Conservation (phyloP, 257 asterid species). For the Nicotiana paniculata region DNA sequence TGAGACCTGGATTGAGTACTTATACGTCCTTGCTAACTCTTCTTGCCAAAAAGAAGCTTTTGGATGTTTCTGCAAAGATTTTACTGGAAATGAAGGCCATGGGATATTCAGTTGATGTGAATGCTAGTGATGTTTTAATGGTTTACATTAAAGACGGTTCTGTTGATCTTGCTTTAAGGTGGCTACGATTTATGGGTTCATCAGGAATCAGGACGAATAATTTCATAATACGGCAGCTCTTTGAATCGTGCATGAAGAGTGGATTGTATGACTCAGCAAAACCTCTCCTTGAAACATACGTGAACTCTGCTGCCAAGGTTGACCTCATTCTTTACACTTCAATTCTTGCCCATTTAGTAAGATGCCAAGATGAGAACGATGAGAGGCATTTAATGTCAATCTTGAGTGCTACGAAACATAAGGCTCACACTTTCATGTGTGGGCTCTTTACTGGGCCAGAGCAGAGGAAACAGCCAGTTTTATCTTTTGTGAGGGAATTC, state of each 20-base stretch:
- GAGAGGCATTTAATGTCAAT: slow-evolving; percentile 96
- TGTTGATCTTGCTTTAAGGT: slow-evolving; percentile 83
- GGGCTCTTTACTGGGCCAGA: slow-evolving; percentile 93
- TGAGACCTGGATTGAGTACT: slow-evolving; percentile 85
- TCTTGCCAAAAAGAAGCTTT: slow-evolving; percentile 85
- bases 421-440: slow-evolving; percentile 85
- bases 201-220: slow-evolving; percentile 86
- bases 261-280: slow-evolving; percentile 83
- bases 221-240: slow-evolving; percentile 88
- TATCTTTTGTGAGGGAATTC: slow-evolving; percentile 81
- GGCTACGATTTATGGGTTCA: slow-evolving; percentile 96
- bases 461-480: slow-evolving; percentile 79
- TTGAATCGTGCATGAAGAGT: slow-evolving; percentile 92
- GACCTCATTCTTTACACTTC: slow-evolving; percentile 95
- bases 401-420: slow-evolving; percentile 74
- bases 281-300: slow-evolving; percentile 88
- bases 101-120: slow-evolving; percentile 96
- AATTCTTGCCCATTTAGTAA: slow-evolving; percentile 76
- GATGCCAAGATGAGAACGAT: slow-evolving; percentile 82
- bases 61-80: slow-evolving; percentile 92
- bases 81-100: slow-evolving; percentile 94
- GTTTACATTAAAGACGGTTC: slow-evolving; percentile 89
- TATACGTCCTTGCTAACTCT: slow-evolving; percentile 65
- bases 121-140: slow-evolving; percentile 96
- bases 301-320: slow-evolving; percentile 64